phyloP scores from a whole-genome alignment of 441 rosid species.

The Pelargonium australe region DNA sequence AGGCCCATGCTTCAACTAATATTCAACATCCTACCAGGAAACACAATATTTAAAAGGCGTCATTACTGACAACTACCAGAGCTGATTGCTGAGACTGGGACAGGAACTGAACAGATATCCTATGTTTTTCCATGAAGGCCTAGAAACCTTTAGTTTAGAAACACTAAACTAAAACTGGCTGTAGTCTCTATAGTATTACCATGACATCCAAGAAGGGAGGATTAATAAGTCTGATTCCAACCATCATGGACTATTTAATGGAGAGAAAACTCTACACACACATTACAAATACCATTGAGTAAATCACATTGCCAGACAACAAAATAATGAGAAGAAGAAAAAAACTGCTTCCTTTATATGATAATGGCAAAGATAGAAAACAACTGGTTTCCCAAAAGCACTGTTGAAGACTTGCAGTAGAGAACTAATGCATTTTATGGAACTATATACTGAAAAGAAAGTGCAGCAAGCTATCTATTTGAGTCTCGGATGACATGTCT shows the following conservation, averaged over 20 bases:
- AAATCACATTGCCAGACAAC: neutral
- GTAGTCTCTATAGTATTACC: too few species aligned
- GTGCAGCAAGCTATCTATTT: neutral
- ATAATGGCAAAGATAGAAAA: neutral
- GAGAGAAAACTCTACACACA: neutral
- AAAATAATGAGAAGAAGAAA: too few species aligned
- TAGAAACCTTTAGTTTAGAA: too few species aligned
- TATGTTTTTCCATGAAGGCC: too few species aligned
- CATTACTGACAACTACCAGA: too few species aligned
- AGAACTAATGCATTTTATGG: too few species aligned
- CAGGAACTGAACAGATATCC: too few species aligned
- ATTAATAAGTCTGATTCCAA: neutral
- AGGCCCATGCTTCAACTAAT: too few species aligned
- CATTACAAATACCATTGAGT: neutral
- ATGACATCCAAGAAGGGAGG: neutral
- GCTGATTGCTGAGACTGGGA: neutral
- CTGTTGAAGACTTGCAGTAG: neutral
- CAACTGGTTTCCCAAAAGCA: neutral
- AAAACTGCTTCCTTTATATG: neutral
- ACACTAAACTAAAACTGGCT: too few species aligned
- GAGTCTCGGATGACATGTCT: neutral
- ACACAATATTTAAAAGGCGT: too few species aligned
- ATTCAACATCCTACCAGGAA: too few species aligned
- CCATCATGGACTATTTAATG: neutral
- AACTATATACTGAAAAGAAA: neutral